A percentile compares a stretch with the other conserved stretches of the same genome.
These are phyloP conservation scores for Xylariaceae sp. DNA, from an alignment of 2,329 filamentous ascomycete species.

Conservation along the genomic window DNA sequence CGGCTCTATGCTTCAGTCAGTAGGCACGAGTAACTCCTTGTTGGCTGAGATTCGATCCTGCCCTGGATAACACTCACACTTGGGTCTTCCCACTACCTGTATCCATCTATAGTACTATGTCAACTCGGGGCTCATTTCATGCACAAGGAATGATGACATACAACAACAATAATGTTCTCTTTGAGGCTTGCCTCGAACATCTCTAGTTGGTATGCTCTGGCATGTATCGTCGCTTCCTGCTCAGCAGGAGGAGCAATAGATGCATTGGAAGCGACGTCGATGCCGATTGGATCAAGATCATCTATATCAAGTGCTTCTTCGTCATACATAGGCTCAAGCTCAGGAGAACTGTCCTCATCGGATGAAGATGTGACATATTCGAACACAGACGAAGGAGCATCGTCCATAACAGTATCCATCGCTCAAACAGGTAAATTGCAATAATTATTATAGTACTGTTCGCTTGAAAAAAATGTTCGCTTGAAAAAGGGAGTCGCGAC, in stretches of 20 bases:
- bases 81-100: conserved; percentile 77
- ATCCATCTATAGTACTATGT: conserved; percentile 54
- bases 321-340: neutral
- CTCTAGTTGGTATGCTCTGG: conserved; percentile 67
- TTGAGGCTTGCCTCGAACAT: conserved; percentile 69
- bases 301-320: neutral
- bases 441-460: too few relatives aligned
- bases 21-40: too few relatives aligned
- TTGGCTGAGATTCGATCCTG: too few relatives aligned
- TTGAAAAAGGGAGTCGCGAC: too few relatives aligned
- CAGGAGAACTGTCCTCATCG: neutral
- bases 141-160: conserved; percentile 34
- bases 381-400: too few relatives aligned
- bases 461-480: too few relatives aligned
- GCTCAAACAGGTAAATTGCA: too few relatives aligned
- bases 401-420: too few relatives aligned
- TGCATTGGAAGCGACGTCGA: neutral
- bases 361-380: neutral
- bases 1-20: conserved; percentile 45
- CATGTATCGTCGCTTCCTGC: conserved; percentile 33
- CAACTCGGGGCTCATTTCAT: neutral
- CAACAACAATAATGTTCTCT: conserved; percentile 68
- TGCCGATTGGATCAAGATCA: neutral
- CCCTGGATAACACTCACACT: conserved; percentile 49
- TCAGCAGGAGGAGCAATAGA: conserved; percentile 9